Evolutionary conservation across 495 filamentous ascomycete species (phyloP).

Genomic region (Tuber indicum): DNA sequence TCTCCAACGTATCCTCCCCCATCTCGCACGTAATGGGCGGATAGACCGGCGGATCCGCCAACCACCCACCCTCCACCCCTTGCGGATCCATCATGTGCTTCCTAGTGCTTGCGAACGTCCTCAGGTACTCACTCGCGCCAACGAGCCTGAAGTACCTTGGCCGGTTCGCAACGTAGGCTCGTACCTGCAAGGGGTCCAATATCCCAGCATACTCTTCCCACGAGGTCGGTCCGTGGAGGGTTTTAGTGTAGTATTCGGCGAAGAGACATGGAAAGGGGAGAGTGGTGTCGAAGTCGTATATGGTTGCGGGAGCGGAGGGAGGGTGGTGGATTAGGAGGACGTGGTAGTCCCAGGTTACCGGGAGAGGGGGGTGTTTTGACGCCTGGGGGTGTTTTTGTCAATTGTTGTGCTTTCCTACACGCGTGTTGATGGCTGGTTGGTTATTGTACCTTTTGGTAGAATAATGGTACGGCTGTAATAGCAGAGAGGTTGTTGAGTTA

Average conservation of each 20-base stretch:
- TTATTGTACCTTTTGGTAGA: slow-evolving; percentile 23
- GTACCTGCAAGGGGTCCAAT: not conserved
- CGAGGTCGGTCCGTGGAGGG: slow-evolving; percentile 11
- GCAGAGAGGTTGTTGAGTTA: not conserved
- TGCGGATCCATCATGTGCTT: slow-evolving; percentile 26
- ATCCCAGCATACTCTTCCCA: not conserved
- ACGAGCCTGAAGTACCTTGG: slow-evolving; percentile 23
- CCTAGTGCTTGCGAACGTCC: slow-evolving; percentile 30
- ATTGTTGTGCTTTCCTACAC: not conserved
- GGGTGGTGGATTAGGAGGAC: slow-evolving; percentile 31
- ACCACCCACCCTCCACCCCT: slow-evolving; percentile 6
- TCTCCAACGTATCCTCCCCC: slow-evolving; percentile 23
- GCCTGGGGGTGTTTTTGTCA: not conserved
- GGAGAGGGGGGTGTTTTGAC: slow-evolving; percentile 5
- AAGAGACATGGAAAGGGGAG: slow-evolving; percentile 30
- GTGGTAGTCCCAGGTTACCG: slow-evolving; percentile 38
- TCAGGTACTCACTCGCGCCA: slow-evolving; percentile 19
- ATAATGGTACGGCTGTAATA: slow-evolving; percentile 18
- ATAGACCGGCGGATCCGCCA: slow-evolving; percentile 21
- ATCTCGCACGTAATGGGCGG: slow-evolving; percentile 17
- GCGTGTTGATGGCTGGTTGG: not conserved
- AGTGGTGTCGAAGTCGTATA: slow-evolving; percentile 39
- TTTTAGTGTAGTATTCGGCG: slow-evolving; percentile 23
- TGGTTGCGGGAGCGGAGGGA: slow-evolving; percentile 11
- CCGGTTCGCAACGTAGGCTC: not conserved